Evolutionary conservation across 208 protist genomes (phyloP), one percentile per base, ranked within the genome.

Genomic region (Leishmania amazonensis): DNA sequence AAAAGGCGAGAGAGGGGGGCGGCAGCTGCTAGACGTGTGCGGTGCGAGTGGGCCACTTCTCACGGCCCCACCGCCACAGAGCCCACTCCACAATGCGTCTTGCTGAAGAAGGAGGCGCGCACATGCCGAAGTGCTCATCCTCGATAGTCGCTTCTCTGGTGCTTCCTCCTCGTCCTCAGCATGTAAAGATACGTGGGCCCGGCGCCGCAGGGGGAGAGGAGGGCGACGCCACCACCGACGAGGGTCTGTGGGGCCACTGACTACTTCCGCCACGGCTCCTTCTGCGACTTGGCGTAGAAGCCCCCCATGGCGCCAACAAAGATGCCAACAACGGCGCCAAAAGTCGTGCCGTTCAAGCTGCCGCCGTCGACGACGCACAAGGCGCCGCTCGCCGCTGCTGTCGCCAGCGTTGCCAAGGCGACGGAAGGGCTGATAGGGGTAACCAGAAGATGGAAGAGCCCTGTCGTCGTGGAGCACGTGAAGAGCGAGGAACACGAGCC

Each of bases 231-330:
- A 31, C 62, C 28, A 17, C 62, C 19, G 28, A 40, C 31, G 31
- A 2, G 62, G 31, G 31, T 31, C 31, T 54, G 51, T 21, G 73
- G 49, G 15, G 17, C 51, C 3, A 51, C 75, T 9, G 38, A 15
- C 86, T 87, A 97, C 88, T 97, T 96, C 3, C 93, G 84, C 95
- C 95, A 98, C 57, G 95, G 95, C 87, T 98, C 93, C 72, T 93
- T 95, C 80, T 90, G 86, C 9, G 93, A 94, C 85, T 98, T 98
- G 45, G 91, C 91, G 89, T 97, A 97, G 87, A 87, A 96, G 49
- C 95, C 91, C 19, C 95, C 95, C 79, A 97, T 93, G 21, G 84
- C 93, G 11, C 93, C 95, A 73, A 96, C 83, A 51, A 98, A 91
- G 40, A 96, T 83, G 35, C 95, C 95, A 21, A 92, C 67, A 53